Conservation (phyloP, 2,329 filamentous ascomycete genomes). For the Penicillium sp. region DNA sequence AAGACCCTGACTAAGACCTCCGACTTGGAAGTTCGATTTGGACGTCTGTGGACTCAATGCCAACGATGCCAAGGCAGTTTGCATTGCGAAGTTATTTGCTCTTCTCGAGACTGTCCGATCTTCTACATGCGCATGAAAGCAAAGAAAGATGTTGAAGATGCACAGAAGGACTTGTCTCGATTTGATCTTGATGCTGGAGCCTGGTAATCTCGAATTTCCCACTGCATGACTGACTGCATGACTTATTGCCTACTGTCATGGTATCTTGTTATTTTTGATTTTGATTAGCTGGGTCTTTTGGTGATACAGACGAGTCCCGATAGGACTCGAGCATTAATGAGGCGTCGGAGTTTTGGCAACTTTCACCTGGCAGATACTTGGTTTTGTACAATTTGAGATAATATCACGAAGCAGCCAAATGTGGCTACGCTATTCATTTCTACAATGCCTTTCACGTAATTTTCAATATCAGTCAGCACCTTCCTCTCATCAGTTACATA, state of each 20-base stretch:
- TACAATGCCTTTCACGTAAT: too few species aligned
- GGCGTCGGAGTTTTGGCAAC: conserved; percentile 6
- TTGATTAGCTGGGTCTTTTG: background rate
- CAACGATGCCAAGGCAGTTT: conserved; percentile 97
- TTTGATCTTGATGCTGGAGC: conserved; percentile 86
- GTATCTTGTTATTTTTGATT: background rate
- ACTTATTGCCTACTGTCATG: background rate
- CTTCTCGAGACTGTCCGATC: conserved; percentile 93
- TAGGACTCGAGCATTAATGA: conserved; percentile 3
- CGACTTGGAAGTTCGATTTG: conserved; percentile 90
- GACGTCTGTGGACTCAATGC: conserved; percentile 94
- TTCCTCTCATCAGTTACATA: too few species aligned
- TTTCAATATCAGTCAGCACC: too few species aligned
- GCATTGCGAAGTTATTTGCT: conserved; percentile 98
- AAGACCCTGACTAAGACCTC: conserved; percentile 85
- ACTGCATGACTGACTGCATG: conserved; percentile 16
- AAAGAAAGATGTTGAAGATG: conserved; percentile 97
- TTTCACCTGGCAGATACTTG: background rate
- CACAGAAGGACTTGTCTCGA: conserved; percentile 81
- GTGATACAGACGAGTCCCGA: background rate
- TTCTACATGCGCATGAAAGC: conserved; percentile 99
- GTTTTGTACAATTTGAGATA: conserved; percentile 9
- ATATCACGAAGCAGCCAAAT: background rate
- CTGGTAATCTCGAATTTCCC: conserved; percentile 48
- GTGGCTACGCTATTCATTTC: too few species aligned